Evolutionary conservation across 805 yeast genomes (phyloP).

Genomic region (Candida qinlingensis): DNA sequence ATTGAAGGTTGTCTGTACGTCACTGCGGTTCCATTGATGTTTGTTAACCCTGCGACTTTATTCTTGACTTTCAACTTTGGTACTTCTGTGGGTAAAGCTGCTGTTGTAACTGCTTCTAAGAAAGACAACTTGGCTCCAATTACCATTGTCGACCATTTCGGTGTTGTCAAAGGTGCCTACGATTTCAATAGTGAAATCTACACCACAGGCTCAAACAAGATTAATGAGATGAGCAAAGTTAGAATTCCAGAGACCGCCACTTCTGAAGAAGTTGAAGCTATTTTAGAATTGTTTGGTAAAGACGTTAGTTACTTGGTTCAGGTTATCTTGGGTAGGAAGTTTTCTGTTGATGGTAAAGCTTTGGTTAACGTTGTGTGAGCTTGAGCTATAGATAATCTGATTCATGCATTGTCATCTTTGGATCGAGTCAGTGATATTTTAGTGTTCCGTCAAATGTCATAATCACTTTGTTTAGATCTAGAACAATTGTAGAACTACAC

Average conservation of each 20-base stretch:
- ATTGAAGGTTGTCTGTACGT: conserved; percentile 5
- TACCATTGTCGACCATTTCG: conserved; percentile 5
- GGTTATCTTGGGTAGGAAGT: conserved; percentile 5
- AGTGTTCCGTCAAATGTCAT: too few relatives aligned
- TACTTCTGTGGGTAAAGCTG: conserved; percentile 14
- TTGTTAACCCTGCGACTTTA: conserved; percentile 4
- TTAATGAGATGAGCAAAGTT: conserved; percentile 6
- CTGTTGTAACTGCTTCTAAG: conserved; percentile 2
- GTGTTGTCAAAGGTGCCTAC: conserved; percentile 7
- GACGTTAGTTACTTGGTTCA: conserved; percentile 2
- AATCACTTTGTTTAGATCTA: neutral
- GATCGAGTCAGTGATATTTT: too few relatives aligned
- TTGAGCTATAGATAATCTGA: neutral
- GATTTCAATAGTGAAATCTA: conserved; percentile 4
- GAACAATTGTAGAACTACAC: neutral
- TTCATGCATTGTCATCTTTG: too few relatives aligned
- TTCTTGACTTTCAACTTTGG: conserved; percentile 8
- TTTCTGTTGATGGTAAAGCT: conserved; percentile 1
- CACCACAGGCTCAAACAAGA: neutral
- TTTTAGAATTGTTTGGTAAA: neutral
- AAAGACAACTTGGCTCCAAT: neutral
- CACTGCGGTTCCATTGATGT: conserved; percentile 5
- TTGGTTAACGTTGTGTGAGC: neutral
- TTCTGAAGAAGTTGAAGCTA: neutral
- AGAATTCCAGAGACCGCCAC: conserved; percentile 7